A percentile compares a stretch with the other conserved stretches of the same genome.
phyloP scores from a whole-genome alignment of 1,139 yeast species.

The Saccharomyces pastorianus region DNA sequence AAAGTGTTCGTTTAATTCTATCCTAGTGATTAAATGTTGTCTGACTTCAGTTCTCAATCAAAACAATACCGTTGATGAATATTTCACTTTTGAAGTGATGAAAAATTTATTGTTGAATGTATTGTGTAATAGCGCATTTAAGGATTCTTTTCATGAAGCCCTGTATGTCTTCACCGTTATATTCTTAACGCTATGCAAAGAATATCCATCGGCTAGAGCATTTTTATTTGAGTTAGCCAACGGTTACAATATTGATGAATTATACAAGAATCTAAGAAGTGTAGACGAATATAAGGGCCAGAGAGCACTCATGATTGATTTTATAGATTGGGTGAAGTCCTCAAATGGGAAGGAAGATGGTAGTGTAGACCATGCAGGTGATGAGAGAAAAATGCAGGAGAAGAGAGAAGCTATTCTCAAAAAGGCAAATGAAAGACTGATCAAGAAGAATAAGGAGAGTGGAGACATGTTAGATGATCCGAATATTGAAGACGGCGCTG shows the following conservation, averaged over 20 bases:
- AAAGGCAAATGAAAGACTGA: conserved; percentile 33
- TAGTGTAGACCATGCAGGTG: conserved; percentile 30
- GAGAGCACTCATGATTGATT: conserved; percentile 63
- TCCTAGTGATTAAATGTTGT: conserved; percentile 67
- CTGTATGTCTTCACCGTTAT: conserved; percentile 77
- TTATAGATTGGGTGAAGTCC: conserved; percentile 39
- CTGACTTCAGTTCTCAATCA: conserved; percentile 52
- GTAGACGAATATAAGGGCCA: conserved; percentile 66
- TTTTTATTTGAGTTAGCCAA: conserved; percentile 35
- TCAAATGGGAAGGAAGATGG: conserved; percentile 34
- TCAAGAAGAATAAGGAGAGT: conserved; percentile 45
- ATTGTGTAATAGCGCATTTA: conserved; percentile 66
- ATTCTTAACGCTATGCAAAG: conserved; percentile 64
- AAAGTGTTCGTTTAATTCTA: conserved; percentile 85
- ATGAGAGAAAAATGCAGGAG: conserved; percentile 36
- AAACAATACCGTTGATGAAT: conserved; percentile 72
- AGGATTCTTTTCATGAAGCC: conserved; percentile 85
- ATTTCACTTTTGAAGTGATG: conserved; percentile 47
- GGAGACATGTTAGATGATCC: conserved; percentile 64
- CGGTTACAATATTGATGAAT: conserved; percentile 38
- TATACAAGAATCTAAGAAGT: conserved; percentile 51
- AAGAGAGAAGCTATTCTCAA: conserved; percentile 36
- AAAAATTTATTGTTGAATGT: conserved; percentile 49
- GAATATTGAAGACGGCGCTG: conserved; percentile 54
- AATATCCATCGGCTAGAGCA: conserved; percentile 36